Conservation (phyloP, 352 stramenopile species). For the Sclerospora graminicola region DNA sequence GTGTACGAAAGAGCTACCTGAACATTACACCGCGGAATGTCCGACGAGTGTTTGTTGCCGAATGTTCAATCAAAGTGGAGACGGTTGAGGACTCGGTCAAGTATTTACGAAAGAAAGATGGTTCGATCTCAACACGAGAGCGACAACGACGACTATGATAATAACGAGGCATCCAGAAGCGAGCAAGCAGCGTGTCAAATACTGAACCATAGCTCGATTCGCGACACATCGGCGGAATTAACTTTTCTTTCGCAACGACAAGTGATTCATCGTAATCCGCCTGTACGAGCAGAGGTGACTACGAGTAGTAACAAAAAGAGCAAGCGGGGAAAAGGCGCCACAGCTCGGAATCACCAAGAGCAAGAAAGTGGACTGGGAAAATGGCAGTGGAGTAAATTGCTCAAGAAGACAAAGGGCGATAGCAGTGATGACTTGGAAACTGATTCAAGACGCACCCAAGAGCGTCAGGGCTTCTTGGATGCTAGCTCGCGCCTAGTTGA, state of each 20-base stretch:
- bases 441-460: slow-evolving; percentile 11
- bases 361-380: slow-evolving; percentile 35
- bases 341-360: slow-evolving; percentile 8
- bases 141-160: slow-evolving; percentile 23
- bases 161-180: slow-evolving; percentile 14
- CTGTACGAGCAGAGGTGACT: slow-evolving; percentile 23
- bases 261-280: slow-evolving; percentile 64
- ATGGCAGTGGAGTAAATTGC: slow-evolving; percentile 60
- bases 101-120: slow-evolving; percentile 38
- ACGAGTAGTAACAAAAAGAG: slow-evolving; percentile 19
- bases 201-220: slow-evolving; percentile 35
- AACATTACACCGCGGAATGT: slow-evolving; percentile 67
- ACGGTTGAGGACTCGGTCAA: slow-evolving; percentile 27
- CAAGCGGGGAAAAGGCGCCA: slow-evolving; percentile 24
- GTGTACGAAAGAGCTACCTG: slow-evolving; percentile 45
- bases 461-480: slow-evolving; percentile 16
- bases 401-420: slow-evolving; percentile 25
- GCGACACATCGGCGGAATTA: slow-evolving; percentile 56
- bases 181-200: slow-evolving; percentile 19
- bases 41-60: slow-evolving; percentile 37
- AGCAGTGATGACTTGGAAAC: slow-evolving; percentile 6
- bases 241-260: slow-evolving; percentile 71
- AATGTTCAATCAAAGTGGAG: slow-evolving; percentile 11
- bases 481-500: slow-evolving; percentile 18
- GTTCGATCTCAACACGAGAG: slow-evolving; percentile 22